Conservation (phyloP, 768 basidiomycete species). For the Pisolithus albus region DNA sequence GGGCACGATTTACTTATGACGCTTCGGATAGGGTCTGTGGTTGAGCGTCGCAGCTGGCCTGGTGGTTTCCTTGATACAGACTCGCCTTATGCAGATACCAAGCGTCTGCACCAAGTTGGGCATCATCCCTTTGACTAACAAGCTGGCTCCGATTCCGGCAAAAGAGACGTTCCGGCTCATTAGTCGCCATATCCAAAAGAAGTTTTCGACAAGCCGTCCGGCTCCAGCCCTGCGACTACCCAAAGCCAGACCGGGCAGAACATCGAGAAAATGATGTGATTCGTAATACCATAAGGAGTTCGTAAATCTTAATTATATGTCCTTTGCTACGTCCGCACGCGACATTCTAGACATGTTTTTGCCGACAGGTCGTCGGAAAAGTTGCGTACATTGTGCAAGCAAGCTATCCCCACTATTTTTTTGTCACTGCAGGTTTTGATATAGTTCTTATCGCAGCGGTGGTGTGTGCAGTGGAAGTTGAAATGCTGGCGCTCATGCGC, state of each 20-base stretch:
- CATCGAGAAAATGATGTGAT: not conserved
- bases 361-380: conserved; percentile 48
- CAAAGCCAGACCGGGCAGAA: not conserved
- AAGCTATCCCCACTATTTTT: conserved; percentile 53
- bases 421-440: conserved; percentile 75
- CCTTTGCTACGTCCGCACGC: conserved; percentile 44
- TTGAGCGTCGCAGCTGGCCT: conserved; percentile 53
- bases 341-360: conserved; percentile 69
- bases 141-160: conserved; percentile 22
- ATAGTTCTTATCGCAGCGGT: conserved; percentile 42
- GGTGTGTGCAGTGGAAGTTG: conserved; percentile 60
- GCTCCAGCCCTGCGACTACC: not conserved
- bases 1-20: not conserved
- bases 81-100: conserved; percentile 36
- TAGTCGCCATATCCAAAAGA: not conserved
- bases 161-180: conserved; percentile 12
- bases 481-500: conserved; percentile 53
- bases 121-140: conserved; percentile 20
- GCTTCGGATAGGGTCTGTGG: conserved; percentile 43
- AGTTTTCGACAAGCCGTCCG: not conserved
- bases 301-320: not conserved
- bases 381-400: conserved; percentile 20
- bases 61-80: conserved; percentile 40
- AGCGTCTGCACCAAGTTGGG: conserved; percentile 34
- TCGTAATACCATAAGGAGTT: not conserved